Base-by-base conservation (phyloP, 2,329 filamentous ascomycete genomes). In the Claviceps pazoutovae region DNA sequence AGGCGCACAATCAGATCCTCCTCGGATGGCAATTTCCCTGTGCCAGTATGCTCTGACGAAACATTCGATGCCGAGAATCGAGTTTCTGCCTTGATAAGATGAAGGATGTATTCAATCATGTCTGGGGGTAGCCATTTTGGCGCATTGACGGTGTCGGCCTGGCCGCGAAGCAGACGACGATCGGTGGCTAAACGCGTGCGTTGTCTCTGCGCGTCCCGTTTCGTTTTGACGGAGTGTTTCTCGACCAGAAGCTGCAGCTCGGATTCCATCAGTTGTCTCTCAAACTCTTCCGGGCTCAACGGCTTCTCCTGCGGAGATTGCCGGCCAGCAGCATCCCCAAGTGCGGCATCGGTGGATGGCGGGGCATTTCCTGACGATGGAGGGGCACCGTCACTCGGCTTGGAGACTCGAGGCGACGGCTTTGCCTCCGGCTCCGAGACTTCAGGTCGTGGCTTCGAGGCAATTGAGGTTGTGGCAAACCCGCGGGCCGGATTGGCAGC, bases 401-500 rank as follows among this genome's bases (percentile, higher is more conserved):
- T 60, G 46, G 57, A 55, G 51, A 60, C 57, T 55, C 53, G 51
- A 48, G 55, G 52, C 45, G 53, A 51, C 48, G 58, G 50, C 46
- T 61, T 62, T 51, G 59, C 54, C 39, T 68, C 68, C 50, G 62
- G 55, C 55, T 74, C 71, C 48, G 64, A 58, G 42, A 62, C 64
- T 54, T 91, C 88, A 46, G 78, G 74, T 64, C 87, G 78, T 8
- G 82, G 76, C 60, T 90, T 95, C 23, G 88, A 94, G 44, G 89
- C 88, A 54, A 95, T 78, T 1, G 91, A 97, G 13, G 88, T 94
- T 5, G 93, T 98, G 57, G 91, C 88, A 70, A 96, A 95, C 17
- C 90, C 93, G 66, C 93, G 79, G 41, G 89, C 88, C 54, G 90
- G 88, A 68, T 96, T 97, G 36, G 84, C 80, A 26, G 80, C 79